Base-by-base conservation (phyloP, 345 rosid genomes). In the Excoecaria agallocha region DNA sequence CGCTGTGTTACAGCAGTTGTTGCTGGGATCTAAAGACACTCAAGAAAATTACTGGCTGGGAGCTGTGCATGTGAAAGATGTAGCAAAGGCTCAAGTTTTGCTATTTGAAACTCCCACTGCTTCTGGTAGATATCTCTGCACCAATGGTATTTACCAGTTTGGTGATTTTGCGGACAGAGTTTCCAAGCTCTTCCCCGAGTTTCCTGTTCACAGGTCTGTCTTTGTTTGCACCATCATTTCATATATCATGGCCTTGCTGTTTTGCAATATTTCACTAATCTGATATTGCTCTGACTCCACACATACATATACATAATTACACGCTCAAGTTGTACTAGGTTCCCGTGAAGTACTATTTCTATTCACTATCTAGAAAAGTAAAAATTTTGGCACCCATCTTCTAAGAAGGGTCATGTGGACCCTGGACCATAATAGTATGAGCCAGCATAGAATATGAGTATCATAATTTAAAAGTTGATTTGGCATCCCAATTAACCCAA, bases 1-100 rank as follows among this genome's bases (percentile, higher is more conserved):
- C 54, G 91, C 90, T 0, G 92, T 89, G 75, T 73, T 91, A 78
- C 73, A 69, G 60, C 92, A 83, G 74, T 78, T 93, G 76, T 84
- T 93, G 68, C 81, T 85, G 75, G 97, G 97, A 52, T 93, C 90
- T 1, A 66, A 74, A 2, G 91, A n/a, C 35, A 78, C 88, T 8
- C 97, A 89, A 52, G 95, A 93, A 77, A 72, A 85, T 75, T 87
- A 91, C 70, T 93, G 98, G 97, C 76, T 91, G 8, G 97, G 98
- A 17, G 95, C 85, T 1, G 93, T 93, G 15, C 86, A 90, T 66
- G 98, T 93, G 19, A 86, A 70, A 76, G 97, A 91, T 58, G 97
- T 93, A 52, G 92, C 97, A 35, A 80, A 81, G 77, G 87, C 88
- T 11, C 97, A 90, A 7, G 68, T 90, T 20, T 72, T 89, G 82